Conservation (phyloP, 2,329 filamentous ascomycete species). For the Diaporthe nobilis region DNA sequence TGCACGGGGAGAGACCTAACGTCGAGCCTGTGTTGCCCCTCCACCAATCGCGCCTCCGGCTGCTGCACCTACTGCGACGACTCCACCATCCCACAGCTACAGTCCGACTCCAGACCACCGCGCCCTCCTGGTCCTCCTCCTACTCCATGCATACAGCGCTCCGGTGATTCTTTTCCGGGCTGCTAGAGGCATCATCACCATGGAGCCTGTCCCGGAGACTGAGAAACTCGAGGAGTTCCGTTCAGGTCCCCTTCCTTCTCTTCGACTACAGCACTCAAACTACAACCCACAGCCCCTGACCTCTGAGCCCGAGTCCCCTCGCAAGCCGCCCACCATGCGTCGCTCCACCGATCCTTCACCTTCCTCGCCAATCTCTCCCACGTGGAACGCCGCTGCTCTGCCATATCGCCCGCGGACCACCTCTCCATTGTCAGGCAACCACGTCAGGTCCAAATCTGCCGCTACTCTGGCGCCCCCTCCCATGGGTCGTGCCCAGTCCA, state of each 20-base stretch:
- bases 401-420: conserved; percentile 74
- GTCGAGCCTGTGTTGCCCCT: conserved; percentile 14
- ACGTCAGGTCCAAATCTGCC: conserved; percentile 71
- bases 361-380: conserved; percentile 65
- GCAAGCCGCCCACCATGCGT: conserved; percentile 68
- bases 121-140: conserved; percentile 4
- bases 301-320: conserved; percentile 58
- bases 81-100: conserved; percentile 21
- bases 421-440: conserved; percentile 71
- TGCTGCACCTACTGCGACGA: conserved; percentile 27
- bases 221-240: conserved; percentile 78
- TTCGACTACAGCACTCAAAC: conserved; percentile 60
- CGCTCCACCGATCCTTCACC: conserved; percentile 72
- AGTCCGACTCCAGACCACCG: conserved; percentile 7
- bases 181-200: conserved; percentile 51
- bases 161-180: conserved; percentile 32
- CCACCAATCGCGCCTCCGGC: conserved; percentile 25
- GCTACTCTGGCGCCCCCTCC: conserved; percentile 66
- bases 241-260: conserved; percentile 67
- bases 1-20: conserved; percentile 3
- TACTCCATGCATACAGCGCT: conserved; percentile 20
- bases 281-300: conserved; percentile 52
- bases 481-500: conserved; percentile 75
- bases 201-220: conserved; percentile 79
- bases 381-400: conserved; percentile 63